Conservation (phyloP, 2,329 filamentous ascomycete genomes). For the Epichloe uncinata region DNA sequence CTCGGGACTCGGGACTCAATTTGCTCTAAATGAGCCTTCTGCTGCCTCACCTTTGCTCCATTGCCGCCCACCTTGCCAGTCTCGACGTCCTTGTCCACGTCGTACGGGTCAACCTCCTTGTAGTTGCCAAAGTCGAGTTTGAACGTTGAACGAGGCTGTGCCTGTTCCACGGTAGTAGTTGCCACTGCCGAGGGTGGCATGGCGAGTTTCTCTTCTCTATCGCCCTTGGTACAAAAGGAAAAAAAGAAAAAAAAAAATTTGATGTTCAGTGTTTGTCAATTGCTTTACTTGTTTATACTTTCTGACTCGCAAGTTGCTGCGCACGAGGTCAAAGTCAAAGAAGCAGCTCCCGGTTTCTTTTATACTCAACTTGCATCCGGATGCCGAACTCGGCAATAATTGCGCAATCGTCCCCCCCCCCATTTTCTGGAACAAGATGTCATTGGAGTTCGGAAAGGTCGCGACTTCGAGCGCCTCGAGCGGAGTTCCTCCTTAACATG, state of each 20-base stretch:
- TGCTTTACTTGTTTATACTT: not conserved
- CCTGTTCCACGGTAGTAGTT: conserved; percentile 5
- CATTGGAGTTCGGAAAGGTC: not conserved
- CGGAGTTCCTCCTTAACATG: not conserved
- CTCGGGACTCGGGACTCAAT: not conserved
- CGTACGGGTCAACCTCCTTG: conserved; percentile 17
- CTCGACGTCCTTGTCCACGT: conserved; percentile 15
- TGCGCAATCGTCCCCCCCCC: not conserved
- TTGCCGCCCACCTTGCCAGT: conserved; percentile 15
- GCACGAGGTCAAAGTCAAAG: not conserved
- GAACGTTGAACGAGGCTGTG: conserved; percentile 6
- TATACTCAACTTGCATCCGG: not conserved
- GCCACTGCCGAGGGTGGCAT: conserved; percentile 14
- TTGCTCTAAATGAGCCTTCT: not conserved
- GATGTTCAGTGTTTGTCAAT: not conserved
- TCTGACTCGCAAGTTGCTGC: not conserved
- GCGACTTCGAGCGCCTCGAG: not conserved
- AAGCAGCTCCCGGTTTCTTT: not conserved
- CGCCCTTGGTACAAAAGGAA: not conserved
- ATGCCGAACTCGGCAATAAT: not conserved
- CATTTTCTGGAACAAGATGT: not conserved
- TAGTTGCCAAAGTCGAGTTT: conserved; percentile 17
- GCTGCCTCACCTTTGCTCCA: conserved; percentile 14
- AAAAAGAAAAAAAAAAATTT: no score
- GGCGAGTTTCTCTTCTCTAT: not conserved